A percentile compares a stretch with the other conserved stretches of the same genome.
phyloP scores from a whole-genome alignment of 2,329 filamentous ascomycete species.

The Emergomyces pasteurianus region DNA sequence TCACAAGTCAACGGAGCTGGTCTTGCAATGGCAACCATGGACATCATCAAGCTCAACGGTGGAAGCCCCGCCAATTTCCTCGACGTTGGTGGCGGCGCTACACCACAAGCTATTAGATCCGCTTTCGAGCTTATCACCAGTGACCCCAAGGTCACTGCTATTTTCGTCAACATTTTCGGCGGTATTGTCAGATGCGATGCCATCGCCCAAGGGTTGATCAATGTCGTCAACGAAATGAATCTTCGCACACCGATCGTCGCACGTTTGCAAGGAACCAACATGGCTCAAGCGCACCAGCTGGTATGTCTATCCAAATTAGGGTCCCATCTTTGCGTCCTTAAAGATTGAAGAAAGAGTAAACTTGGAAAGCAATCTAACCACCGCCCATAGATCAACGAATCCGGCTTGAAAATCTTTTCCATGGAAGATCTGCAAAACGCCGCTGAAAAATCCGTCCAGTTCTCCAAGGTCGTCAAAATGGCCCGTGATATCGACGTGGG shows the following conservation, averaged over 20 bases:
- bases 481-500: slow-evolving; percentile 94
- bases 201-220: slow-evolving; percentile 91
- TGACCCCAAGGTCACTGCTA: slow-evolving; percentile 94
- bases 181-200: slow-evolving; percentile 97
- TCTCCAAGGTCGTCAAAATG: slow-evolving; percentile 99
- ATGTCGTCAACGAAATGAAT: slow-evolving; percentile 88
- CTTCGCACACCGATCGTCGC: slow-evolving; percentile 94
- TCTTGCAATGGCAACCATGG: slow-evolving; percentile 99
- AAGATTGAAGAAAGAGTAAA: not conserved
- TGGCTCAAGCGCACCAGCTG: slow-evolving; percentile 80
- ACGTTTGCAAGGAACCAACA: slow-evolving; percentile 95
- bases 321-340: not conserved
- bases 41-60: slow-evolving; percentile 99
- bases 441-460: slow-evolving; percentile 95
- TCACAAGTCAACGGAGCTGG: slow-evolving; percentile 80
- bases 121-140: slow-evolving; percentile 98
- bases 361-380: not conserved
- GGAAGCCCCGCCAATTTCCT: slow-evolving; percentile 96
- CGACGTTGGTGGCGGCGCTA: slow-evolving; percentile 95
- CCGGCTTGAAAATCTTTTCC: slow-evolving; percentile 98
- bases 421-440: slow-evolving; percentile 96
- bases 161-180: slow-evolving; percentile 99
- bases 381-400: slow-evolving; percentile 65
- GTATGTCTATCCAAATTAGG: slow-evolving; percentile 30
- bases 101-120: slow-evolving; percentile 89